Base-by-base conservation (phyloP, 2,329 filamentous ascomycete genomes). In the Arachnopeziza araneosa region DNA sequence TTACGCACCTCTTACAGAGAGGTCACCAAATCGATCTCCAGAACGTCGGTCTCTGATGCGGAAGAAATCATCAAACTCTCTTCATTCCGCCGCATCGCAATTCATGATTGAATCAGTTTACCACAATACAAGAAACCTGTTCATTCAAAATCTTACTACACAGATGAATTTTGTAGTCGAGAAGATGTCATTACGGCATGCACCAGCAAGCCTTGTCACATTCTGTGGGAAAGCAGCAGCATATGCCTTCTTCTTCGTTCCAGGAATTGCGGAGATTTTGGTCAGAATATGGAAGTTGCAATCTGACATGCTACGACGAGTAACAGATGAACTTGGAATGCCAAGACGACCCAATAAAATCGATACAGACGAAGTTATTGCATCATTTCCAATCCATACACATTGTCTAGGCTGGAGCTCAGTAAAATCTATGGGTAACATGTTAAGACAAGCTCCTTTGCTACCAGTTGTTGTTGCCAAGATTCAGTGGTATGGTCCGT, bases 171-270 rank as follows among this genome's bases (percentile, higher is more conserved):
- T 88, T 68, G 85, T 87, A n/a, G 82, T 90, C 5, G 86, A 89
- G 60, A 87, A 87, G 65, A 89, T 91, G 85, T 88, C 86, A 7
- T 76, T 87, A 66, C 79, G 85, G 61, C 85, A 86, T 69, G 73
- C 74, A 14, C 74, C 74, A 22, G 73, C 73, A 48, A 83, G 81
- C 69, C 69, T 85, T 58, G 87, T 90, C 44, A 81, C 83, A 1
- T 91, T 90, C 67, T 88, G 86, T 67, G 88, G 87, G 55, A 90
- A 89, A 71, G 86, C 87, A 4, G 85, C 83, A 67, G 87, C 87
- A 4, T 90, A 89, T 74, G 87, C 87, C 10, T 91, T 90, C 71
- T 87, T 88, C 70, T 90, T 89, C 69, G 89, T 87, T 60, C 86
- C 86, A 10, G 86, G 87, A 21, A 80, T 90, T 63, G 85, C 87